These are phyloP conservation scores for Dioscorea zingiberensis DNA, from an alignment of 106 monocot species.

Conservation along the genomic window DNA sequence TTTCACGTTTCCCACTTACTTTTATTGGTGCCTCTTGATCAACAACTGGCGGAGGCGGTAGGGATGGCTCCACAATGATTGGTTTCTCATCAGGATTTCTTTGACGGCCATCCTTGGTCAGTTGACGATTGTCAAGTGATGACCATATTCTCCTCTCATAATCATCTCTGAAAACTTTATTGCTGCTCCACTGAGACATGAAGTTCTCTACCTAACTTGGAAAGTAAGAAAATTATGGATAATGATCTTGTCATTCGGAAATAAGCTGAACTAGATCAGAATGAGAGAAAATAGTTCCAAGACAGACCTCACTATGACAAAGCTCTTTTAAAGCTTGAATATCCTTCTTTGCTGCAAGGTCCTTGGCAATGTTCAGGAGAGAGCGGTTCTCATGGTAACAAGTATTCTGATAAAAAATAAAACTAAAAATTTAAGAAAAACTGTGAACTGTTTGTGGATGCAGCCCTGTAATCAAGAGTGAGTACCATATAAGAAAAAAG, in stretches of 20 bases:
- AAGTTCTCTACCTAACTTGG: conserved; percentile 58
- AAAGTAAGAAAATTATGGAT: neutral
- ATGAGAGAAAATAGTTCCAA: neutral
- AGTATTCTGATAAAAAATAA: conserved; percentile 44
- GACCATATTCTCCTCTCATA: conserved; percentile 67
- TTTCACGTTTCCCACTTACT: conserved; percentile 17
- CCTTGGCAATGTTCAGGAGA: conserved; percentile 59
- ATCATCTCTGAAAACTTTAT: conserved; percentile 69
- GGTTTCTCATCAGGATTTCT: conserved; percentile 88
- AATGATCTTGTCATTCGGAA: too few relatives aligned
- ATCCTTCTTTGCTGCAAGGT: conserved; percentile 67
- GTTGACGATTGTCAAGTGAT: conserved; percentile 57
- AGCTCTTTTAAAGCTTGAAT: conserved; percentile 46
- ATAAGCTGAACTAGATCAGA: neutral
- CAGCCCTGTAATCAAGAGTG: too few relatives aligned
- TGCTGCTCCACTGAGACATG: conserved; percentile 51
- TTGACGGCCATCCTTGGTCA: conserved; percentile 68
- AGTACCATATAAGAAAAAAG: too few relatives aligned
- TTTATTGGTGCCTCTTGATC: conserved; percentile 26
- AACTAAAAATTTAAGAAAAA: too few relatives aligned
- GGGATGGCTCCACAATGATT: conserved; percentile 11
- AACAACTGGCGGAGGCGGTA: conserved; percentile 13
- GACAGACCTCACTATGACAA: conserved; percentile 45
- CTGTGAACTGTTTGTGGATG: too few relatives aligned
- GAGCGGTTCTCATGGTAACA: conserved; percentile 57